Conservation (phyloP, 2,329 filamentous ascomycete genomes). For the Botryotinia calthae region DNA sequence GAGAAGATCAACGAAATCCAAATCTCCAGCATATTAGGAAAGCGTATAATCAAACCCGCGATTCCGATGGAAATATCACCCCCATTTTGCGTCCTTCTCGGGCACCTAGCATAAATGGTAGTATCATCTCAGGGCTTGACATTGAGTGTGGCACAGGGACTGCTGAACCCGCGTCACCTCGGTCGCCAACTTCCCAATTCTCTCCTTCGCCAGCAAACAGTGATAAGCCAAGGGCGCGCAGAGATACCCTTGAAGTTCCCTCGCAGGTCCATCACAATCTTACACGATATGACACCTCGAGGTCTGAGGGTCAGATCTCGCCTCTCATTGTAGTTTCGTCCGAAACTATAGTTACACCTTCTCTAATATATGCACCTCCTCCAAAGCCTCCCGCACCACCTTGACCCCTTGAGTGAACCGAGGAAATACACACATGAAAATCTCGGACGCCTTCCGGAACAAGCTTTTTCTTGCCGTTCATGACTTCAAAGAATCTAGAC, state of each 20-base stretch:
- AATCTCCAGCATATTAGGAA: slow-evolving; percentile 42
- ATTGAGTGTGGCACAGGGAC: slow-evolving; percentile 27
- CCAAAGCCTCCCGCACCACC: neutral
- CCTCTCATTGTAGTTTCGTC: slow-evolving; percentile 31
- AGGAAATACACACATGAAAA: neutral
- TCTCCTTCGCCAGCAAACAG: slow-evolving; percentile 16
- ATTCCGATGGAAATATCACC: slow-evolving; percentile 38
- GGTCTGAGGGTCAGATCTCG: slow-evolving; percentile 18
- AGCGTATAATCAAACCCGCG: slow-evolving; percentile 42
- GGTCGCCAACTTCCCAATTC: slow-evolving; percentile 18
- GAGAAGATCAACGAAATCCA: slow-evolving; percentile 48
- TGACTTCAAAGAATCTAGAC: neutral
- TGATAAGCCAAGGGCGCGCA: slow-evolving; percentile 21
- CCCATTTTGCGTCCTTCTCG: slow-evolving; percentile 39
- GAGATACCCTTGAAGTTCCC: slow-evolving; percentile 41
- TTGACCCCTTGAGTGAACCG: neutral
- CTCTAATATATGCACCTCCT: neutral
- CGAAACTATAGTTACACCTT: slow-evolving; percentile 15
- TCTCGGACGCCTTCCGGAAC: too few species aligned
- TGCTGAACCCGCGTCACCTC: slow-evolving; percentile 24
- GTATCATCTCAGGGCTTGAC: slow-evolving; percentile 36
- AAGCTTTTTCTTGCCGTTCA: neutral
- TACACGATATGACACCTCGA: slow-evolving; percentile 18
- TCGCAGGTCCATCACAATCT: slow-evolving; percentile 38
- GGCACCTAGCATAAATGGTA: slow-evolving; percentile 42